phyloP scores from a whole-genome alignment of 345 rosid genomes.

The Eucalyptus victrix region DNA sequence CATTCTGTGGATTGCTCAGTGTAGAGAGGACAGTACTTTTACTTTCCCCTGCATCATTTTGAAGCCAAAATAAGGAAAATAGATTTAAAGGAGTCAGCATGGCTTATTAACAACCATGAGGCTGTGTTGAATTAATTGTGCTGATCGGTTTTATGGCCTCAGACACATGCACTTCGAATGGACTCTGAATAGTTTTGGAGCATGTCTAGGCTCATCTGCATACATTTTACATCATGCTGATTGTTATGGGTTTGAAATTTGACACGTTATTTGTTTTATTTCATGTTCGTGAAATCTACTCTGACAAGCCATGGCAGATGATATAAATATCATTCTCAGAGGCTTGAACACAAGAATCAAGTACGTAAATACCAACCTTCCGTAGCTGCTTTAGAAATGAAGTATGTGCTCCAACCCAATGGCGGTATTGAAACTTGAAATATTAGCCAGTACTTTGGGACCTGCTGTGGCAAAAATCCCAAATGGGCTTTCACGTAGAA shows the following conservation, averaged over 20 bases:
- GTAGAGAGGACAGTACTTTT: neutral
- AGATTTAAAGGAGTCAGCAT: neutral
- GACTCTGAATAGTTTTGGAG: neutral
- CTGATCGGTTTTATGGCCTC: neutral
- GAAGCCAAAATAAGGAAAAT: neutral
- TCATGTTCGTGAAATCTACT: neutral
- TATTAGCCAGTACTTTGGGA: conserved; percentile 60
- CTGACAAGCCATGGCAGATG: neutral
- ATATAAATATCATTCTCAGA: neutral
- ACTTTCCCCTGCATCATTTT: conserved; percentile 18
- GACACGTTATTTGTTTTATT: neutral
- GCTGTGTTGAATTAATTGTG: neutral
- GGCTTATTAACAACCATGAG: neutral
- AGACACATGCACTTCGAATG: neutral
- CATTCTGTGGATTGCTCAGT: conserved; percentile 9
- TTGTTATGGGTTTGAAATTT: neutral
- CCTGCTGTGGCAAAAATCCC: conserved; percentile 26
- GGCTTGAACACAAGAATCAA: neutral
- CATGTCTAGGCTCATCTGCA: neutral
- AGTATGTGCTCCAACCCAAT: conserved; percentile 82
- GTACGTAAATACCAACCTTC: conserved; percentile 21
- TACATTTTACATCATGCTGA: neutral
- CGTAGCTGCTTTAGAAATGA: conserved; percentile 31
- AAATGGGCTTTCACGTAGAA: conserved; percentile 56
- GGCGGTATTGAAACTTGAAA: conserved; percentile 67